Conservation (phyloP, 306 rosid species). For the Quercus aquifolioides region DNA sequence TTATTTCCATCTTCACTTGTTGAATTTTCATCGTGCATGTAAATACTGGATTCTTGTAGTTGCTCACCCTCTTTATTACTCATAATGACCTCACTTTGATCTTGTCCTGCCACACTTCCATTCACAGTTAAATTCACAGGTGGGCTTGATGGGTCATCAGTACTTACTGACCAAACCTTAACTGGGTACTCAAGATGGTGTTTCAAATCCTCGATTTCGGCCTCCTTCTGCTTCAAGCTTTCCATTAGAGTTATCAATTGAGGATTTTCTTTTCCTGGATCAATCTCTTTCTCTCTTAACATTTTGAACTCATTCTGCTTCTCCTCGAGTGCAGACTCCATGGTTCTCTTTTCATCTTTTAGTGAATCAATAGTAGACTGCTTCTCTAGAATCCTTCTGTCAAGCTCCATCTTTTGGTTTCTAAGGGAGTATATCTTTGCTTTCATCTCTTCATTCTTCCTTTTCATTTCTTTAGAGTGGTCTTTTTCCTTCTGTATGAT, state of each 20-base stretch:
- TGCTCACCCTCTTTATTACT: constrained; percentile 14
- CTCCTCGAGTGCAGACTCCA: constrained; percentile 60
- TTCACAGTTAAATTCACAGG: constrained; percentile 21
- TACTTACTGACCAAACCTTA: constrained; percentile 21
- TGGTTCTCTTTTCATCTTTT: constrained; percentile 63
- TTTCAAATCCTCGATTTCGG: constrained; percentile 57
- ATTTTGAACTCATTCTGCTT: constrained; percentile 59
- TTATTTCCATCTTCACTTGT: constrained; percentile 22
- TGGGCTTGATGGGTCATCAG: constrained; percentile 30
- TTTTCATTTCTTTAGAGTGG: constrained; percentile 44
- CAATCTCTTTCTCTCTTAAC: constrained; percentile 25
- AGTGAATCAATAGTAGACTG: constrained; percentile 67
- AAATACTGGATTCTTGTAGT: not conserved
- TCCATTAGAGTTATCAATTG: constrained; percentile 34
- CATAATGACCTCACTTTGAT: constrained; percentile 1
- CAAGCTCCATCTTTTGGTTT: constrained; percentile 71
- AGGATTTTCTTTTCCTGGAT: constrained; percentile 22
- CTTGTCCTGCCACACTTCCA: constrained; percentile 18
- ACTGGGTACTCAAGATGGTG: constrained; percentile 32
- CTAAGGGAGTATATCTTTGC: constrained; percentile 45
- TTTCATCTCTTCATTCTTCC: constrained; percentile 66
- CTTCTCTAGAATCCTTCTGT: constrained; percentile 56
- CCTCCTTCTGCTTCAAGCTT: constrained; percentile 61
- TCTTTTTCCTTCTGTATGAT: constrained; percentile 58
- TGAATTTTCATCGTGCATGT: constrained; percentile 9